Base-by-base conservation (phyloP, 2,329 filamentous ascomycete species). In the Aspergillus hortae region DNA sequence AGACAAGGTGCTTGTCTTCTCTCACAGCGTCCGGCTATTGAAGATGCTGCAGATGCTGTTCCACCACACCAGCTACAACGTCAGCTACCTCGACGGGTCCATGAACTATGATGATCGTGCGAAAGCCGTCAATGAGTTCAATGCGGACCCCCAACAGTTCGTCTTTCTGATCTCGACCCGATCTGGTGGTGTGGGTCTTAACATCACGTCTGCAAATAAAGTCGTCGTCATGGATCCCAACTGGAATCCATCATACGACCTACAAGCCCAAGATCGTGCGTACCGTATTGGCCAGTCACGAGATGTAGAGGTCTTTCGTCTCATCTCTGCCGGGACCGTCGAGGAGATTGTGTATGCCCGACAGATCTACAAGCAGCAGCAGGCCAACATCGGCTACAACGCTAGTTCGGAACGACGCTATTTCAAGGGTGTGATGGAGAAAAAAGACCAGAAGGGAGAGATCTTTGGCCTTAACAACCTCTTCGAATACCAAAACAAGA, bases 301-400 rank as follows among this genome's bases (percentile, higher is more conserved):
- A 17, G 90, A 97, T 64, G 94, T 99, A 0, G 94, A 99, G 67
- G 92, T 97, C 1, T 97, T 96, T 68, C 86, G 94, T 4, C 82
- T 99, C 1, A 85, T 99, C 15, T 92, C 89, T 2, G 85, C 89
- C 1, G 94, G 94, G 0, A 97, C 94, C 0, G 90, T 99, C 14
- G 94, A 99, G 67, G 94, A 99, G 70, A 94, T 96, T 49, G 90
- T 97, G 6, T 99, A 99, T 63, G 94, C 92, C 0, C 83, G 94
- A 6, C 94, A 99, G 64, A 94, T 99, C 36, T 99, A 99, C 79
- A 99, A 99, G 70, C 94, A 99, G 67, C 94, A 99, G 65, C 94
- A 97, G 73, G 92, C 94, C 23, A 97, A 96, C 64, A 97, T 99
- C 53, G 94, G 90, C 1, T 97, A 99, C 71, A 95, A 87, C 32